Evolutionary conservation across 2,329 filamentous ascomycete species (phyloP), one percentile per base, ranked within the genome.

Genomic region (Alternaria panax): DNA sequence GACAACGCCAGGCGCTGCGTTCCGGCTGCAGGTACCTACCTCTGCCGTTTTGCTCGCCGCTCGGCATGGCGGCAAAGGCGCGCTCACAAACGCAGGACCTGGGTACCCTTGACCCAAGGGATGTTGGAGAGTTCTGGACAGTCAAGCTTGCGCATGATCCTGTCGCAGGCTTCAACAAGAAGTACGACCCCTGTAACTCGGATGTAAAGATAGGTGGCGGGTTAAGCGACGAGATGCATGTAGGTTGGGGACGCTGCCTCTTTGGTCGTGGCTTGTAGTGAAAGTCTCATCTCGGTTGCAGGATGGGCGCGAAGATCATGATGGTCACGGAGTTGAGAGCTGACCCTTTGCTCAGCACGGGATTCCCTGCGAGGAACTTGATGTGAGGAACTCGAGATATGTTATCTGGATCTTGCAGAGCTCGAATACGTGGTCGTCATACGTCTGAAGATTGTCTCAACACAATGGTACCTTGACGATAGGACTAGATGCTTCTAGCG

Each of bases 261-360:
- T 59, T 62, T 47, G 51, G 66, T 58, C 57, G 51, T 53, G 55
- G 34, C 28, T 40, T 57, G 51, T 54, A 56, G 54, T 40, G 28
- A 51, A 55, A 53, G 34, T 59, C 57, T 63, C 59, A 70, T 74
- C 62, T 68, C 63, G 64, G 66, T 46, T 66, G 59, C 60, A 60
- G 61, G 57, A 66, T 63, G 62, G 58, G 56, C 59, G 54, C 63
- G 68, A 56, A 62, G 67, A 71, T 71, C 65, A 57, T 60, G 63
- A 60, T 58, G 25, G 41, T 48, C 56, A 51, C 62, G 54, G 57
- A 30, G 22, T 41, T 16, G 59, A 28, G 28, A 52, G 40, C 51
- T 27, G 46, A 40, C 41, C 45, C 38, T 40, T 32, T 57, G 46
- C 40, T 50, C 42, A 45, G 30, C 12, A 22, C 56, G 53, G 42